Conservation (phyloP, 306 rosid genomes). For the Gillenia trifoliata region DNA sequence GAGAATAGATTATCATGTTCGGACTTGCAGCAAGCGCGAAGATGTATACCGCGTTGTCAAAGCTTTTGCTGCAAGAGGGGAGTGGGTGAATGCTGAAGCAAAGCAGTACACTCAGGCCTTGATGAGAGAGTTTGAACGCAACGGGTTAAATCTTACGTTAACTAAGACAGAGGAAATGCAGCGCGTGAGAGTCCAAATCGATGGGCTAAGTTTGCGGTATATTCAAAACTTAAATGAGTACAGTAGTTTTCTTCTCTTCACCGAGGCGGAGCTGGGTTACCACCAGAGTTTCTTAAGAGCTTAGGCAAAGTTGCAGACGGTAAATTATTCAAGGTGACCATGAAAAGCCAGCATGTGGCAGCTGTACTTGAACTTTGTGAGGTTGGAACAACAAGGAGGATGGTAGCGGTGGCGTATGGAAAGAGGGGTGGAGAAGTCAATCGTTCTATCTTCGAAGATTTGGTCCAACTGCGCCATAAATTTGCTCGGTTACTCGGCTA, state of each 20-base stretch:
- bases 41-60: constrained; percentile 77
- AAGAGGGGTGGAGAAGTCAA: constrained; percentile 78
- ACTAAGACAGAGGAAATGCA: constrained; percentile 79
- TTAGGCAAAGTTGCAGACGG: constrained; percentile 68
- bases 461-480: constrained; percentile 86
- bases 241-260: constrained; percentile 48
- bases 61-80: constrained; percentile 63
- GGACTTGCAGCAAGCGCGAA: constrained; percentile 80
- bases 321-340: constrained; percentile 54
- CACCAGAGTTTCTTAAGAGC: constrained; percentile 70
- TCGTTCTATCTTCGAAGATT: constrained; percentile 64
- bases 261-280: constrained; percentile 69
- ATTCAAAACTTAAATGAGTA: constrained; percentile 72
- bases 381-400: constrained; percentile 83
- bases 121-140: constrained; percentile 88
- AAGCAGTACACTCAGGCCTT: constrained; percentile 54
- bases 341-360: constrained; percentile 69
- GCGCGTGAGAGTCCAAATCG: constrained; percentile 63
- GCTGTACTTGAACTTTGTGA: constrained; percentile 78
- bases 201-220: constrained; percentile 66
- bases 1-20: constrained; percentile 72
- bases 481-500: constrained; percentile 79
- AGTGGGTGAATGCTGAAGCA: constrained; percentile 66
- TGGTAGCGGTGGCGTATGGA: constrained; percentile 70
- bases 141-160: constrained; percentile 80